Base-by-base conservation (phyloP, 2,329 filamentous ascomycete species). In the Aspergillus brunneoviolaceus region DNA sequence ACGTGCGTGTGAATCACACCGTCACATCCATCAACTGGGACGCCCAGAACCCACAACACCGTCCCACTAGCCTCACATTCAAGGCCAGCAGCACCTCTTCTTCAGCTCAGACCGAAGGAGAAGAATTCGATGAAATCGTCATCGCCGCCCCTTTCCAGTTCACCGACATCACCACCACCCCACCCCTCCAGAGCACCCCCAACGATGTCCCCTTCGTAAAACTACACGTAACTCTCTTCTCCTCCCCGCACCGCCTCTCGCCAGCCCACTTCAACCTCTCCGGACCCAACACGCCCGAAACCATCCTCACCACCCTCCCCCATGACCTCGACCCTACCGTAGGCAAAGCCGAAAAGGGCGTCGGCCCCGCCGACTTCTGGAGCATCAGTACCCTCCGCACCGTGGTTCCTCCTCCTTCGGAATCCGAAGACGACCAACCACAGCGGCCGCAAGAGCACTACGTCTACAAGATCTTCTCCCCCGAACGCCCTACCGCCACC, bases 211-310 rank as follows among this genome's bases (percentile, higher is more conserved):
- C 91, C 0, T 99, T 97, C 73, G 90, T 92, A 2, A 84, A 85
- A 51, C 83, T 98, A 0, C 89, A 98, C 70, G 94, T 97, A 55
- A 98, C 94, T 0, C 85, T 98, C 0, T 94, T 99, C 69, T 83
- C 93, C 0, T 91, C 92, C 0, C 87, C 91, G 0, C 85, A 87
- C 67, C 82, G 79, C n/a, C 83, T 96, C n/a, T 87, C 85, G 21
- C 84, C 89, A 0, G 74, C 74, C 2, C 92, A 87, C 72, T 98
- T 98, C 80, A 85, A 86, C 58, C 81, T 96, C 0, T 54, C 67
- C 5, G 66, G 68, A 12, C 66, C 63, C 3, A 73, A 79, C 16
- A 85, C 89, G 0, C 95, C 95, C 0, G 86, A 86, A 60, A 87
- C 85, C 21, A 84, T 99, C 51, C 85, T 97, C 55, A 98, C 95